These are phyloP conservation scores for Fusarium oligoseptatum DNA, from an alignment of 2,329 filamentous ascomycete species.

Conservation along the genomic window DNA sequence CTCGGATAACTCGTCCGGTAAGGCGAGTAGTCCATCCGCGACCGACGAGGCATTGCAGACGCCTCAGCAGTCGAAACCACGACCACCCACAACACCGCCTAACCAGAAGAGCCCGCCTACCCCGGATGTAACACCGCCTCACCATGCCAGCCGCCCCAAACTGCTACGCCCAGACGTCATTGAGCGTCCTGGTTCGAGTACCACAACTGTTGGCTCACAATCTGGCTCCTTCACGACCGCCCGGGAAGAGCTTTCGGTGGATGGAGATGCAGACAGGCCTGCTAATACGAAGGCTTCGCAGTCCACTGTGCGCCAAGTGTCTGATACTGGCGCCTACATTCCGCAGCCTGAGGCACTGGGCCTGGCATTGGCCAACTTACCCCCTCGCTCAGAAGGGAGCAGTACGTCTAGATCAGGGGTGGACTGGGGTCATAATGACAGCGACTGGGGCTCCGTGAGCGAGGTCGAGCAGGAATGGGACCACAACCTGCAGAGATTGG, in stretches of 20 bases:
- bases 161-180: conserved; percentile 60
- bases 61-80: conserved; percentile 54
- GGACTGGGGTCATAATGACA: conserved; percentile 68
- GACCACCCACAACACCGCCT: conserved; percentile 70
- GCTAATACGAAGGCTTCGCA: conserved; percentile 60
- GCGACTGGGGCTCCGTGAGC: conserved; percentile 65
- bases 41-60: conserved; percentile 55
- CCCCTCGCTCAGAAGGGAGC: conserved; percentile 56
- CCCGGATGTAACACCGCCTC: conserved; percentile 81
- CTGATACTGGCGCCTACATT: conserved; percentile 40
- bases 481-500: conserved; percentile 65
- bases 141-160: conserved; percentile 59
- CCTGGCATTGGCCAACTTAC: conserved; percentile 58
- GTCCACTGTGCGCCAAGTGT: conserved; percentile 57
- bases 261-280: conserved; percentile 68
- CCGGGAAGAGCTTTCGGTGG: conserved; percentile 72
- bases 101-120: conserved; percentile 78
- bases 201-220: conserved; percentile 70
- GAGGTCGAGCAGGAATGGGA: conserved; percentile 70
- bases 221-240: conserved; percentile 81
- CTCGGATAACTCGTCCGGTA: conserved; percentile 63
- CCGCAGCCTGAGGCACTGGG: conserved; percentile 54
- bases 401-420: conserved; percentile 59
- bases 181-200: conserved; percentile 65
- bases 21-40: conserved; percentile 58